Percentiles rank a stretch among this genome's conserved stretches.
Evolutionary conservation across 306 rosid species (phyloP).

Genomic region (Cicer arietinum): DNA sequence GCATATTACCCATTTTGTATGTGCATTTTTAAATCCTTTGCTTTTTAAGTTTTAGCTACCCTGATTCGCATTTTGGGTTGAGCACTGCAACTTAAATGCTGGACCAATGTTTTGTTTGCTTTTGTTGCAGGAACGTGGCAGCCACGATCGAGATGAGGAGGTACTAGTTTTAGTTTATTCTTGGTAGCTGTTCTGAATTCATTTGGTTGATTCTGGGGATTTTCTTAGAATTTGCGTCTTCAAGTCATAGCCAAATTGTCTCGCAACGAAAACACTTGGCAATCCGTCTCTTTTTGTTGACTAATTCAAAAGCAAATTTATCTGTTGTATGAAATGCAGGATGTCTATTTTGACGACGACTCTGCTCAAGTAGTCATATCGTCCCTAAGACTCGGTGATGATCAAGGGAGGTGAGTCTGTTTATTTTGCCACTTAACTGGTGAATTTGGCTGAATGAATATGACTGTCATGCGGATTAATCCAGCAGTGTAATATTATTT

Average conservation of each 20-base stretch:
- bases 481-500: slow-evolving; percentile 7
- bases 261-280: background rate
- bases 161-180: slow-evolving; percentile 52
- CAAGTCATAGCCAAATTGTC: slow-evolving; percentile 10
- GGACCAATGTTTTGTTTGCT: slow-evolving; percentile 42
- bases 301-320: slow-evolving; percentile 28
- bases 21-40: slow-evolving; percentile 17
- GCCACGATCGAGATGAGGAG: slow-evolving; percentile 87
- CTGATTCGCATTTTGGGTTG: slow-evolving; percentile 22
- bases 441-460: slow-evolving; percentile 2
- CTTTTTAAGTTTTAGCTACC: background rate
- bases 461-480: slow-evolving; percentile 21
- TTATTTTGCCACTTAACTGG: slow-evolving; percentile 12
- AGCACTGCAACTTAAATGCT: slow-evolving; percentile 26
- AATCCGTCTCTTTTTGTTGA: background rate
- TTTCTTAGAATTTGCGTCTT: slow-evolving; percentile 20
- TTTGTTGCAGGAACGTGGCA: slow-evolving; percentile 76
- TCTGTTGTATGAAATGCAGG: slow-evolving; percentile 57
- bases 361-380: slow-evolving; percentile 98
- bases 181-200: slow-evolving; percentile 33
- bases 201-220: slow-evolving; percentile 36
- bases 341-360: slow-evolving; percentile 95
- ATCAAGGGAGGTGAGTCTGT: slow-evolving; percentile 90
- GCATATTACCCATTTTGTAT: slow-evolving; percentile 25
- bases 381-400: slow-evolving; percentile 89